Evolutionary conservation across 2,329 filamentous ascomycete species (phyloP), one percentile per base, ranked within the genome.

Genomic region (Exophiala dermatitidis): DNA sequence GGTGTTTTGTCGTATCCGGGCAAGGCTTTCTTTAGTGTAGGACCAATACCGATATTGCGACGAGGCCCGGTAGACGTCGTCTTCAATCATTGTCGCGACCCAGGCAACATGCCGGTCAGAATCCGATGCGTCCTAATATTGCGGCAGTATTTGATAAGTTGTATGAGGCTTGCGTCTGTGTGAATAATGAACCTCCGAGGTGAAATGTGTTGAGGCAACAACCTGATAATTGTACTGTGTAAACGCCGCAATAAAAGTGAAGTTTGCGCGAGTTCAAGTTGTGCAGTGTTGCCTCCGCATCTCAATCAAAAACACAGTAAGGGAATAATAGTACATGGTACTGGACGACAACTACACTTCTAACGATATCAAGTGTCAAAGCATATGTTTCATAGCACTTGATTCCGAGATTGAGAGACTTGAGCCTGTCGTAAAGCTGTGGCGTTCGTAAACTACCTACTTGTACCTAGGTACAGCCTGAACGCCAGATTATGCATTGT

Each of bases 21-120:
- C 76, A 3, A 98, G 80, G 37, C 84, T 81, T 2, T 82, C 71
- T 2, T 84, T 81, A 0, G 89, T 88, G 71, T 91, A 97, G 7
- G 90, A 95, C 93, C 93, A 98, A 54, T 94, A 78, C 41, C 87
- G 82, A 68, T 83, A 97, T 70, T 98, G 93, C 44, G 88, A 91
- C 0, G 91, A 95, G 48, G 86, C 81, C 32, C 89, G 84, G 72
- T 97, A 98, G 51, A 90, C 78, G 62, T 88, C 87, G 71, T 98
- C 93, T 78, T 98, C 93, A 57, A 83, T 86, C 81, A 94, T 88
- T 57, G 43, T 70, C 60, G 26, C 5, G 12, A 28, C 36, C 3
- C 12, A 7, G 28, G 28, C 5, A 45, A 4, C 12, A 41, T 28
- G 28, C 10, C 4, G 5, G 28, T 9, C 3, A 45, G 19, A 26